Conservation (phyloP, 331 rosid species). For the Malus hybrid region DNA sequence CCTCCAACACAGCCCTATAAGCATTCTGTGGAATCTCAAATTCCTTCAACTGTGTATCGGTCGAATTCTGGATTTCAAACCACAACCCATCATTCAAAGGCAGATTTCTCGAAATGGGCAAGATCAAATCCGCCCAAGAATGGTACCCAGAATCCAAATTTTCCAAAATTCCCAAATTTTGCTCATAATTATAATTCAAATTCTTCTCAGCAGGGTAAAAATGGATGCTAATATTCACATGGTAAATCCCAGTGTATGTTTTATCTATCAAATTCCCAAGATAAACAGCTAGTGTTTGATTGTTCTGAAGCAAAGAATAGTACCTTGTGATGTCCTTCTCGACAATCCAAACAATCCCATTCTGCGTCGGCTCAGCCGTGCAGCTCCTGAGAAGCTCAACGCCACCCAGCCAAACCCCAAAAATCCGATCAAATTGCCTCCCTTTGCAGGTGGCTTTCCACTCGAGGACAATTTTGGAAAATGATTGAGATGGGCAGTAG, state of each 20-base stretch:
- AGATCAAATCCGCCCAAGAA: conserved; percentile 60
- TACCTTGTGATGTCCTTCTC: conserved; percentile 80
- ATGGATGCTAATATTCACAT: too few relatives aligned
- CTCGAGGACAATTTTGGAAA: conserved; percentile 22
- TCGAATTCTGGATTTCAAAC: conserved; percentile 58
- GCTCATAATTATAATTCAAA: background rate
- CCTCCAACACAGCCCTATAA: too few relatives aligned
- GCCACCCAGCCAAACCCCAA: conserved; percentile 85
- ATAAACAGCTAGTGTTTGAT: too few relatives aligned
- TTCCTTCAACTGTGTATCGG: conserved; percentile 32
- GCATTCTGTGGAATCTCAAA: conserved; percentile 61
- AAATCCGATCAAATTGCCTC: conserved; percentile 80
- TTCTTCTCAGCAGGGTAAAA: background rate
- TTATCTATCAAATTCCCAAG: too few relatives aligned
- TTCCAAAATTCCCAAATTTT: conserved; percentile 2
- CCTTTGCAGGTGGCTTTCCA: conserved; percentile 66
- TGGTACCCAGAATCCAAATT: conserved; percentile 15
- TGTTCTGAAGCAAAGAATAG: conserved; percentile 27
- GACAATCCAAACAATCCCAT: conserved; percentile 75
- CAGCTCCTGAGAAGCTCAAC: conserved; percentile 84
- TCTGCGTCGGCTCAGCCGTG: conserved; percentile 66
- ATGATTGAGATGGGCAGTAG: conserved; percentile 27
- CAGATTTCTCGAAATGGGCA: conserved; percentile 40
- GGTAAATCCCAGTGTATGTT: too few relatives aligned
- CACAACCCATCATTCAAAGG: conserved; percentile 61